phyloP scores from a whole-genome alignment of 306 rosid genomes.

The Heteromeles arbutifolia region DNA sequence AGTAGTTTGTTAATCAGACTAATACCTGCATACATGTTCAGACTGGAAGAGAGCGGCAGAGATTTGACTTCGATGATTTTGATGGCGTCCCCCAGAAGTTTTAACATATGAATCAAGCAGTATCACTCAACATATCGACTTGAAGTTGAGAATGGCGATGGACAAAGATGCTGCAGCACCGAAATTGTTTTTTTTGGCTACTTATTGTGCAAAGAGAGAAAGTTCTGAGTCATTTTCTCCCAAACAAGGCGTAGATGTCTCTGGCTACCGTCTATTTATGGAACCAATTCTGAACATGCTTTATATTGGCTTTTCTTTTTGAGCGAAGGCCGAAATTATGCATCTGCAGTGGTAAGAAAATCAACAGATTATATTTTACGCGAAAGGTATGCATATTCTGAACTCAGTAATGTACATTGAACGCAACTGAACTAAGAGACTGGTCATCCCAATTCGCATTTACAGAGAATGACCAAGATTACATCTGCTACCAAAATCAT shows the following conservation, averaged over 20 bases:
- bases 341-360: neutral
- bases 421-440: neutral
- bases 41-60: constrained; percentile 78
- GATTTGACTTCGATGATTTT: constrained; percentile 66
- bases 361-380: neutral
- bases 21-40: constrained; percentile 11
- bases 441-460: constrained; percentile 1
- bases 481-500: neutral
- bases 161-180: neutral
- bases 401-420: neutral
- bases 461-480: constrained; percentile 12
- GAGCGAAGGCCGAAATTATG: neutral
- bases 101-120: constrained; percentile 38
- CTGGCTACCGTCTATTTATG: neutral
- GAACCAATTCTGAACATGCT: constrained; percentile 4
- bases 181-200: neutral
- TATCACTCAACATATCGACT: neutral
- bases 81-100: constrained; percentile 64
- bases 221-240: neutral
- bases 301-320: neutral
- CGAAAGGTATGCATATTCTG: neutral
- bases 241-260: neutral
- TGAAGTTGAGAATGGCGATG: constrained; percentile 8
- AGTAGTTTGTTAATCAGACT: neutral
- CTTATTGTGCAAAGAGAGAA: constrained; percentile 4